Evolutionary conservation across 2,329 filamentous ascomycete genomes (phyloP).

Genomic region (Fusarium camptoceras): DNA sequence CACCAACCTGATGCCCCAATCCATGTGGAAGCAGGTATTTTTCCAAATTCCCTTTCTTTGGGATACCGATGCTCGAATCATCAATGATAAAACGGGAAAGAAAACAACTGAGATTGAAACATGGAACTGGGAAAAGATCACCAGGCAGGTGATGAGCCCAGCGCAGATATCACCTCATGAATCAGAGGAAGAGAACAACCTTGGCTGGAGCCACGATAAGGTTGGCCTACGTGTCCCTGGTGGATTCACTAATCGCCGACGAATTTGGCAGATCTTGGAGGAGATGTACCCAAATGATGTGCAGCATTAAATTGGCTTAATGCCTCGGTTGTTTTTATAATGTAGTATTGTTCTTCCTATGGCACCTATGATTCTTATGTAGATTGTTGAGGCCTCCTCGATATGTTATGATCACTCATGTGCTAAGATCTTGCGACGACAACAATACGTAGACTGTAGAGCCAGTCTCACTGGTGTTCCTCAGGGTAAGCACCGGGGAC

Average conservation of each 20-base stretch:
- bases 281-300: constrained; percentile 12
- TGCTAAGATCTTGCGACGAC: too few relatives aligned
- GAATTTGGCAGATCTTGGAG: constrained; percentile 28
- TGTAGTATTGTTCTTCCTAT: too few relatives aligned
- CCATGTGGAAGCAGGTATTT: constrained; percentile 6
- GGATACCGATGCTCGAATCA: neutral
- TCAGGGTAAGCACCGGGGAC: too few relatives aligned
- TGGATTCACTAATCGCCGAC: constrained; percentile 8
- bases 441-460: too few relatives aligned
- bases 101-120: neutral
- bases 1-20: neutral
- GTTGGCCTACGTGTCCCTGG: neutral
- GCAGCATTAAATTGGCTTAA: neutral
- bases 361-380: too few relatives aligned
- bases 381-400: too few relatives aligned
- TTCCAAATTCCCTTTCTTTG: constrained; percentile 16
- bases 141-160: constrained; percentile 2
- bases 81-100: neutral
- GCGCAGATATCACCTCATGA: neutral
- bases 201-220: neutral
- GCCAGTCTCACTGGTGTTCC: too few relatives aligned
- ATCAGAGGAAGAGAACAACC: neutral
- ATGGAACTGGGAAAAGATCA: constrained; percentile 22
- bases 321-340: too few relatives aligned
- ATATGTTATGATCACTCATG: too few relatives aligned